phyloP scores from a whole-genome alignment of 306 rosid species.

The Cucumis melo region DNA sequence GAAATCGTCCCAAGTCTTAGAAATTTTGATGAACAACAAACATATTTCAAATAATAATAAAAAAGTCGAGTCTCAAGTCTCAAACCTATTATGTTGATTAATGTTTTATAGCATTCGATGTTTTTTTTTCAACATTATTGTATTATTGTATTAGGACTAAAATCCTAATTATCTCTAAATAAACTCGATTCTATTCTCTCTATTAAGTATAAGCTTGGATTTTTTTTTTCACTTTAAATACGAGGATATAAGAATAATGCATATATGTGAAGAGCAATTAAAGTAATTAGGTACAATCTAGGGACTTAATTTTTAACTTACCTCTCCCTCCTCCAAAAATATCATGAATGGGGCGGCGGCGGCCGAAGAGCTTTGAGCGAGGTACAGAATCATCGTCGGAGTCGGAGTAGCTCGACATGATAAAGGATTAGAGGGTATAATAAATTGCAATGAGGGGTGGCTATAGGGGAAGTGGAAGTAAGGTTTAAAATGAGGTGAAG shows the following conservation, averaged over 20 bases:
- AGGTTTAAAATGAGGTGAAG: neutral
- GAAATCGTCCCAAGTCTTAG: no score
- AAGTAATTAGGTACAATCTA: neutral
- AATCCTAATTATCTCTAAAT: no score
- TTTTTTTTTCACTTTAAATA: neutral
- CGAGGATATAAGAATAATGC: neutral
- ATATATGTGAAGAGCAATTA: neutral
- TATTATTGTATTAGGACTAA: no score
- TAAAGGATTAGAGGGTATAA: neutral
- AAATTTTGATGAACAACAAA: no score
- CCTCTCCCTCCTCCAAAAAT: neutral
- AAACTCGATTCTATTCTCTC: no score
- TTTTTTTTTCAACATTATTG: no score
- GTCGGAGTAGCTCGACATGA: neutral
- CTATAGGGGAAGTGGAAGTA: neutral
- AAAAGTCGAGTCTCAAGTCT: no score
- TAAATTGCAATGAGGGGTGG: neutral
- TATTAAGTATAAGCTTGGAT: no score
- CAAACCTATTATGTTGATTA: no score
- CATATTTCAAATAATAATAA: no score
- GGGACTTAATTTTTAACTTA: neutral
- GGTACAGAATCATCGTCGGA: neutral
- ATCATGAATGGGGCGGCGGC: neutral
- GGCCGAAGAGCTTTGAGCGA: neutral
- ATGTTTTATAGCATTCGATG: no score